Conservation (phyloP, 768 basidiomycete genomes). For the Auriculariales sp. region DNA sequence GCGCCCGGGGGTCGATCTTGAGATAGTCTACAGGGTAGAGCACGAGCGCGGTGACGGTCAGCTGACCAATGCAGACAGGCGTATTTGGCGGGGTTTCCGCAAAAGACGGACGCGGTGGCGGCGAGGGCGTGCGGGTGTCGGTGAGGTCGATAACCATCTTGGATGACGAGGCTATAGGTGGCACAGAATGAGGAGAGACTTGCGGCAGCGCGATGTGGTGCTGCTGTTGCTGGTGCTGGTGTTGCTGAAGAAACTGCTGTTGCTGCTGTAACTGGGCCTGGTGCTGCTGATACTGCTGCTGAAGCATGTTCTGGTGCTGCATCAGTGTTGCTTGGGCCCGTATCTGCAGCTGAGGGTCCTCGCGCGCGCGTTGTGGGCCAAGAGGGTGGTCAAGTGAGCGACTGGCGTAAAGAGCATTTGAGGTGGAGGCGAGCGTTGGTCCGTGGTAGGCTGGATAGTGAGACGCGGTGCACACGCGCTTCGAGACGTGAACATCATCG, state of each 20-base stretch:
- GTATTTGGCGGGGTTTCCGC: conserved; percentile 60
- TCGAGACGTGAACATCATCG: conserved; percentile 49
- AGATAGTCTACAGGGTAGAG: conserved; percentile 71
- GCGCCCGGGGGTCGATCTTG: conserved; percentile 21
- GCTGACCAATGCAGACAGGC: conserved; percentile 77
- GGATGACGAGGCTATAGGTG: neutral
- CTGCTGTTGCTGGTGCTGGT: neutral
- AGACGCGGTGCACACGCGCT: conserved; percentile 22
- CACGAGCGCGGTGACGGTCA: conserved; percentile 70
- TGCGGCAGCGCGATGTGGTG: conserved; percentile 16
- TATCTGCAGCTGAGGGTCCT: conserved; percentile 12
- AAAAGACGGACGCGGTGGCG: neutral
- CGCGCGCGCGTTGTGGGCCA: neutral
- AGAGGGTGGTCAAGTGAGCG: neutral
- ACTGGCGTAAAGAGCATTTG: neutral
- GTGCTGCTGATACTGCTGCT: conserved; percentile 3
- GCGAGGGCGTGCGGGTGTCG: conserved; percentile 4
- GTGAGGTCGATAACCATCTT: conserved; percentile 6
- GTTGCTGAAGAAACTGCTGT: neutral
- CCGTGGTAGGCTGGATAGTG: conserved; percentile 5
- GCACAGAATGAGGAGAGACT: too few relatives aligned
- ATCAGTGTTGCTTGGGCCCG: conserved; percentile 16
- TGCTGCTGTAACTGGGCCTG: neutral
- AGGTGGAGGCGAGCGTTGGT: neutral
- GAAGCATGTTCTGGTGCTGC: conserved; percentile 9